Conservation (phyloP, 495 filamentous ascomycete species). For the Daldinia caldariorum region DNA sequence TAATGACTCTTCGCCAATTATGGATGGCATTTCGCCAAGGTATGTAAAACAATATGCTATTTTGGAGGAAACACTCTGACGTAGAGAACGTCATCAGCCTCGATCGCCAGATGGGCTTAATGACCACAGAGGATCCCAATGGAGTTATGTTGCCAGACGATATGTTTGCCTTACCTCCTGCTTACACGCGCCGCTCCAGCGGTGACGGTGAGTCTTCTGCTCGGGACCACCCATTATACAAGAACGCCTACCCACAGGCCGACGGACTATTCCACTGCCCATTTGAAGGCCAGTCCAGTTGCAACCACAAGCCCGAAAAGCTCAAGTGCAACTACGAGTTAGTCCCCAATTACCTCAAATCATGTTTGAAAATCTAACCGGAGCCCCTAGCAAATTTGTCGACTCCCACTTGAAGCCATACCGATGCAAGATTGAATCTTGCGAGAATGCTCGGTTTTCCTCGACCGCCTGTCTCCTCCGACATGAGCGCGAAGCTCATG, state of each 20-base stretch:
- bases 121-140: conserved; percentile 56
- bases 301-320: conserved; percentile 85
- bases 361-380: conserved; percentile 45
- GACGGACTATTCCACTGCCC: conserved; percentile 94
- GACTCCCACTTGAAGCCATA: conserved; percentile 95
- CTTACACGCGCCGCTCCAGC: conserved; percentile 58
- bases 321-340: conserved; percentile 99
- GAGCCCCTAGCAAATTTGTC: conserved; percentile 81
- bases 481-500: conserved; percentile 93
- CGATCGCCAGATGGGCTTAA: conserved; percentile 52
- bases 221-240: conserved; percentile 81
- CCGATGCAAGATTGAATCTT: conserved; percentile 82
- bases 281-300: conserved; percentile 76
- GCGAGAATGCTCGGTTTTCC: conserved; percentile 83
- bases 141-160: conserved; percentile 54
- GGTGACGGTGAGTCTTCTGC: conserved; percentile 68
- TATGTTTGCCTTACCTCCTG: conserved; percentile 55
- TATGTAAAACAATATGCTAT: conserved; percentile 50
- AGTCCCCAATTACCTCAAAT: conserved; percentile 49
- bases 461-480: conserved; percentile 95
- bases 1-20: conserved; percentile 57
- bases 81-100: conserved; percentile 45
- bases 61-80: conserved; percentile 44
- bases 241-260: conserved; percentile 67
- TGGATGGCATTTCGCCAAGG: conserved; percentile 61